Evolutionary conservation across 257 asterid genomes (phyloP), one percentile per base, ranked within the genome.

Genomic region (Plantago elongata): DNA sequence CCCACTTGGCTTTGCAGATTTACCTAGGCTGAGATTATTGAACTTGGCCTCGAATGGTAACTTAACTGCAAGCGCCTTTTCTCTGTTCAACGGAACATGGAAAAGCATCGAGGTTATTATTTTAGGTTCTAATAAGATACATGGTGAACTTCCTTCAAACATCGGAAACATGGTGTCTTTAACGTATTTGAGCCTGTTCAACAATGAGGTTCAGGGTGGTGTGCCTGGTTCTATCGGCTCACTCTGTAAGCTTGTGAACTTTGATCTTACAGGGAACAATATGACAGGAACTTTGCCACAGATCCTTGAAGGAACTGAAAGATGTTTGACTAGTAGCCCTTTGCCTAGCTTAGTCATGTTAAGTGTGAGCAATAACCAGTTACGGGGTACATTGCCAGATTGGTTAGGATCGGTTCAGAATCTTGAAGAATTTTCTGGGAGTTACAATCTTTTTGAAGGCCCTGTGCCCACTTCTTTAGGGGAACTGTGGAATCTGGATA

Each of bases 401-500:
- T 78, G 84, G 87, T 65, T 78, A 54, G 80, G 83, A 48, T 58
- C 64, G 56, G 45, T 76, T 9, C 60, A 49, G 50, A 70, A 47
- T 67, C 81, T 83, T 15, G 69, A 76, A 38, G 65, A 65, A 51
- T 66, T 83, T 37, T 48, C 37, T 0, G 50, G 78, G 54, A 63
- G 1, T 61, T 54, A 11, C 63, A 83, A 83, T 75, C 63, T 63
- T 48, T 57, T 83, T 3, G 81, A 76, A 58, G 90, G 87, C 38
- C 61, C 66, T 51, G 58, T 83, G 38, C 87, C 87, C 16, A 73
- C 45, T 63, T 80, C 84, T 58, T 34, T 83, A 48, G 85, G 81
- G 51, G 59, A 68, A 13, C 74, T 78, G 6, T 51, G 15, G 47
- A 64, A 74, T 46, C 54, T 82, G 75, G 57, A 64, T 22, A 11